A percentile compares a stretch with the other conserved stretches of the same genome.
Evolutionary conservation across 1,284 basidiomycete genomes (phyloP).

Genomic region (Heterobasidion occidentale): DNA sequence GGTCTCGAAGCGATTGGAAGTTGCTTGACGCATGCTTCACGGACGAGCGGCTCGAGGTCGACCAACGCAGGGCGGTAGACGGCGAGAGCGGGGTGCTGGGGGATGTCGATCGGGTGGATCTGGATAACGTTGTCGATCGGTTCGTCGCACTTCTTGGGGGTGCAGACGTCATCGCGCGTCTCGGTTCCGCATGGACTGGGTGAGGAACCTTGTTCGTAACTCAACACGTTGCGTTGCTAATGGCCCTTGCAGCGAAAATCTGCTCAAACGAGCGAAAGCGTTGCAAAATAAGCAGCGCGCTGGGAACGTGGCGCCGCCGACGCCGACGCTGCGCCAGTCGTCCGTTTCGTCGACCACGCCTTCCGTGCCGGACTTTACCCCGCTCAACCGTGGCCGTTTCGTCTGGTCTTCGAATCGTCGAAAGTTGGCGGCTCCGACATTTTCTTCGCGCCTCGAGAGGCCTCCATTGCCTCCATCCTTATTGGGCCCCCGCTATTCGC

Average conservation of each 20-base stretch:
- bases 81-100: conserved; percentile 29
- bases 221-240: conserved; percentile 2
- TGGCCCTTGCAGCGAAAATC: conserved; percentile 33
- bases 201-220: conserved; percentile 19
- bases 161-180: conserved; percentile 23
- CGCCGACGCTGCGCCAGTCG: conserved; percentile 17
- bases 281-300: conserved; percentile 55
- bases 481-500: conserved; percentile 47
- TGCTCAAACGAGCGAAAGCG: conserved; percentile 46
- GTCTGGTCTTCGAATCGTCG: background rate
- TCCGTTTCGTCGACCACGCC: conserved; percentile 11
- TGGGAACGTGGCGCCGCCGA: conserved; percentile 48
- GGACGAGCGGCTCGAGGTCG: conserved; percentile 50
- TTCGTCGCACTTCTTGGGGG: conserved; percentile 44
- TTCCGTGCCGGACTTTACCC: conserved; percentile 43
- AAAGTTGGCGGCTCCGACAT: conserved; percentile 7
- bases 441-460: conserved; percentile 3
- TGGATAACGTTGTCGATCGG: conserved; percentile 46
- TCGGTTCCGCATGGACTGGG: conserved; percentile 47
- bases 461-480: conserved; percentile 26
- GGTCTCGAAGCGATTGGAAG: conserved; percentile 72
- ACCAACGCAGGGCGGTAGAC: conserved; percentile 18
- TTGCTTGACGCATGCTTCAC: conserved; percentile 68
- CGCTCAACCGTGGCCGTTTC: conserved; percentile 18
- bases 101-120: conserved; percentile 38